A percentile compares a stretch with the other conserved stretches of the same genome.
Conservation (phyloP, 129 eudicot genomes). For the Flaveria sonorensis region DNA sequence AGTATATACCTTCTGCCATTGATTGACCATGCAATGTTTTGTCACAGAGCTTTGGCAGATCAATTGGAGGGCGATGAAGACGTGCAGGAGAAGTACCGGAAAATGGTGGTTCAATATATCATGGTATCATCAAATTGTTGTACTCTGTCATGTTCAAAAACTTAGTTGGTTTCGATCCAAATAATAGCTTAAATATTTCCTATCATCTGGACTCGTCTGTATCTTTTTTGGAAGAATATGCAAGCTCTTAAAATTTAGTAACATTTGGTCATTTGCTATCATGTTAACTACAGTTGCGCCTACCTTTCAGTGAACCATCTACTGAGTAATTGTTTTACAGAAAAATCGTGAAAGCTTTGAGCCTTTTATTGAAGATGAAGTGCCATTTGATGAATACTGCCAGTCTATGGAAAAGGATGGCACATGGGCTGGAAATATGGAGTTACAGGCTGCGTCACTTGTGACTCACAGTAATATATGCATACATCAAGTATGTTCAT, state of each 20-base stretch:
- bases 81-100: constrained; percentile 73
- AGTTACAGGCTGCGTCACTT: constrained; percentile 96
- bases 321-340: constrained; percentile 45
- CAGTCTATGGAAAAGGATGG: constrained; percentile 90
- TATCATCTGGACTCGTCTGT: constrained; percentile 5
- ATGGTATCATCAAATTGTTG: constrained; percentile 45
- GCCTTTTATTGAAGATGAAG: constrained; percentile 96
- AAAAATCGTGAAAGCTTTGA: constrained; percentile 82
- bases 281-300: constrained; percentile 7
- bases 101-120: constrained; percentile 75
- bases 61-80: constrained; percentile 92
- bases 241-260: neutral
- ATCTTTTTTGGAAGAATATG: constrained; percentile 10
- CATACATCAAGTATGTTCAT: constrained; percentile 70
- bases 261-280: neutral
- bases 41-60: constrained; percentile 80
- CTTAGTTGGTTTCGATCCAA: neutral
- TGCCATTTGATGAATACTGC: constrained; percentile 88
- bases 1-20: constrained; percentile 13
- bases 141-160: neutral
- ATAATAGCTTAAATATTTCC: neutral
- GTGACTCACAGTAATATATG: constrained; percentile 85
- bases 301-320: constrained; percentile 7
- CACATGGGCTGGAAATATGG: constrained; percentile 98
- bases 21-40: constrained; percentile 13